Base-by-base conservation (phyloP, 2,329 filamentous ascomycete genomes). In the Waltergamsia citrina region DNA sequence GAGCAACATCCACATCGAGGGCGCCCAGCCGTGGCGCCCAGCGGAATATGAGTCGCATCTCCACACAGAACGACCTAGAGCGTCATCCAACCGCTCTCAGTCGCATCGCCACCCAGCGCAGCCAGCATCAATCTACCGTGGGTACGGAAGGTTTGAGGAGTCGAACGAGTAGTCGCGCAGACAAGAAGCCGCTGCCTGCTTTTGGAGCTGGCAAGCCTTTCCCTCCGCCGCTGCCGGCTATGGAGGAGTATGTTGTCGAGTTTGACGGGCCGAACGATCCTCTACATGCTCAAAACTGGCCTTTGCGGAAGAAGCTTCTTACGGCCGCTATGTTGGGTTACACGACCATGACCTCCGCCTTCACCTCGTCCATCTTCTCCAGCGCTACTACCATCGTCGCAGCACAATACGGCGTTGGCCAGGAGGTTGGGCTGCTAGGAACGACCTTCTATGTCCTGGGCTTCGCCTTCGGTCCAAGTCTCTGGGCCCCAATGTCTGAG, bases 281-380 rank as follows among this genome's bases (percentile, higher is more conserved):
- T 3, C 51, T 88, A 39, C 86, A 94, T 56, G 81, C 85, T 2
- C 83, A 90, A 60, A 94, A 94, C 53, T 94, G 87, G 87, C 70
- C 82, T 0, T 50, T 83, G 35, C 73, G 63, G 51, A 88, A 84
- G 64, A 94, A 94, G 76, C 32, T 86, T 25, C 46, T 72, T 5
- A 84, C 79, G 1, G 74, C 77, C 15, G 67, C 68, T 26, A 78
- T 86, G 46, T 62, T 88, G 27, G 82, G 78, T 12, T 87, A 78
- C 48, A 85, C 81, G 11, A 86, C 83, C 14, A 63, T 87, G 46
- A 73, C 74, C 3, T 64, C 81, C 0, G 72, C 82, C 5, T 88
- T 88, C 48, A 75, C 79, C 1, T 81, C 76, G n/a, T 80, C 74
- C 55, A 77, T 87, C 48, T 87, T 85, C 60, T 85, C 80, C 2